These are phyloP conservation scores for Sclerotinia minor DNA, from an alignment of 2,329 filamentous ascomycete genomes.

Conservation along the genomic window DNA sequence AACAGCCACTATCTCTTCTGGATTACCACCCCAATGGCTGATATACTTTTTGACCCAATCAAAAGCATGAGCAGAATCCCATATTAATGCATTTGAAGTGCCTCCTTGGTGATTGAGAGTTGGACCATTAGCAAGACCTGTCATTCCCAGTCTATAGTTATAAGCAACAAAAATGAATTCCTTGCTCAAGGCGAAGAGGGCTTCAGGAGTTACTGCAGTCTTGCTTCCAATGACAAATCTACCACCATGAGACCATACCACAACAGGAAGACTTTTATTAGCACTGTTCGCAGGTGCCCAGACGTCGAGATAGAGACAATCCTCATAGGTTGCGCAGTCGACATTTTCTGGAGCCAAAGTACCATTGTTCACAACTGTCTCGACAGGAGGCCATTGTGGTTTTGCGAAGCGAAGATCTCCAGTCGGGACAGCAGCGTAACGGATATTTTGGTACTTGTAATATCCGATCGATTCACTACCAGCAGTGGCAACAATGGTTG, in stretches of 20 bases:
- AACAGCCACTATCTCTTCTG: conserved; percentile 48
- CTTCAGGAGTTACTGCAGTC: conserved; percentile 41
- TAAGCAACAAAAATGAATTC: conserved; percentile 41
- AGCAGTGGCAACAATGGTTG: conserved; percentile 24
- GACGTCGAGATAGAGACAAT: conserved; percentile 38
- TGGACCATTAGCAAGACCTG: conserved; percentile 39
- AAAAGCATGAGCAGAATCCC: conserved; percentile 49
- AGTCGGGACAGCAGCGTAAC: conserved; percentile 42
- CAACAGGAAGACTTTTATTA: conserved; percentile 38
- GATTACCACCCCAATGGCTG: conserved; percentile 48
- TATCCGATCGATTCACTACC: conserved; percentile 27
- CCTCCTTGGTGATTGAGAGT: conserved; percentile 40
- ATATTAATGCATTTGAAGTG: conserved; percentile 33
- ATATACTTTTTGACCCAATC: conserved; percentile 52
- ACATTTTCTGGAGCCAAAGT: conserved; percentile 41
- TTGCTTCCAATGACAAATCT: conserved; percentile 38
- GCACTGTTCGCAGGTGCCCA: conserved; percentile 37
- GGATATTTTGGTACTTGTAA: conserved; percentile 41
- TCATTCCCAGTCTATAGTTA: conserved; percentile 42
- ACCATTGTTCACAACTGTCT: conserved; percentile 42
- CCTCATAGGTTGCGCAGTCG: conserved; percentile 41
- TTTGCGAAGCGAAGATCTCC: conserved; percentile 42
- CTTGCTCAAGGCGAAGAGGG: conserved; percentile 40
- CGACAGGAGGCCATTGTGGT: conserved; percentile 42
- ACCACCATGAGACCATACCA: conserved; percentile 41